Evolutionary conservation across 768 basidiomycete genomes (phyloP), one percentile per base, ranked within the genome.

Genomic region (Lyophyllum decastes): DNA sequence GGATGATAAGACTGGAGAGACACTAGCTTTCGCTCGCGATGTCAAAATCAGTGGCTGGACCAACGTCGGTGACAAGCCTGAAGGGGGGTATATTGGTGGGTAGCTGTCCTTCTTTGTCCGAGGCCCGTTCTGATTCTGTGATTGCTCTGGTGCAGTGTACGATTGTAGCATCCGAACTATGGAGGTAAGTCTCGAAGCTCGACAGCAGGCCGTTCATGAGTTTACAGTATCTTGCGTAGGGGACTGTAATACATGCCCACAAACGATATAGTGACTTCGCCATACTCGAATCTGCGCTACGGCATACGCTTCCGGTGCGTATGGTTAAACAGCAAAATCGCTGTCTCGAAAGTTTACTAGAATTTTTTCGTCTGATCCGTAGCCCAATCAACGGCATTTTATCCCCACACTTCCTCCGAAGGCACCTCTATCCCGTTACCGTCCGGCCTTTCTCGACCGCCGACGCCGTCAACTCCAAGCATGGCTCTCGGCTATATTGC

Each of bases 31-130:
- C 63, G 83, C 89, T 3, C 79, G 83, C 50, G 82, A 85, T 65
- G 88, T 90, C 3, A 75, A 76, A 49, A 86, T 90, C 19, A 75
- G 75, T 10, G 89, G 88, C 0, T 90, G 89, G 89, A 86, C 84
- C 17, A 84, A 78, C 60, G 89, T 91, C 7, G 88, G 88, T 0
- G 89, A 89, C 62, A 78, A 77, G 40, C 75, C 76, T 0, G 82
- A 82, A n/a, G 78, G 79, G 14, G 88, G 86, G 0, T 90, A 90
- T 65, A 75, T 89, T 51, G 86, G 86, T 88, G 54, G 53, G 81
- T 49, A 70, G 8, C 21, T 26, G 43, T 40, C 17, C 22, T 44
- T 7, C 2, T 19, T 60, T 16, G 12, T 46, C 27, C 12, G 5
- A 17, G 6, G 22, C 19, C 26, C 17, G 19, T 30, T 30, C 26